Evolutionary conservation across 345 rosid genomes (phyloP).

Genomic region (Arabis alpina): DNA sequence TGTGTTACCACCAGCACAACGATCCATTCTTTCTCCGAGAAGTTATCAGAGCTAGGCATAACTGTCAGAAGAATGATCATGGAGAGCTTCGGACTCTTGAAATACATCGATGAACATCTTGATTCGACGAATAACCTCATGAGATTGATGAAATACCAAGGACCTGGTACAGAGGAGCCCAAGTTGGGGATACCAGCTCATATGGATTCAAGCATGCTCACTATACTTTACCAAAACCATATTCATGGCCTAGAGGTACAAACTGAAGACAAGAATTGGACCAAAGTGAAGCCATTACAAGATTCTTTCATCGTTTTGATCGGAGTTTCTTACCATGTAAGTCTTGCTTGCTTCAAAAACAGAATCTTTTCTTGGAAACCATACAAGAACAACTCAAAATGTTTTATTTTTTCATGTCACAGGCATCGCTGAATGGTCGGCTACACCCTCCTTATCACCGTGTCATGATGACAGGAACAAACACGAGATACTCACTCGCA

Average conservation of each 20-base stretch:
- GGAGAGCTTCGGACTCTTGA: slow-evolving; percentile 57
- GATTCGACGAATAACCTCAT: slow-evolving; percentile 59
- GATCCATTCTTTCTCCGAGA: slow-evolving; percentile 42
- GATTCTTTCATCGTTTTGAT: slow-evolving; percentile 59
- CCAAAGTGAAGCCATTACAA: slow-evolving; percentile 55
- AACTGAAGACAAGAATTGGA: slow-evolving; percentile 58
- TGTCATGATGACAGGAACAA: slow-evolving; percentile 69
- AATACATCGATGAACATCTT: slow-evolving; percentile 61
- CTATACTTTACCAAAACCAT: slow-evolving; percentile 64
- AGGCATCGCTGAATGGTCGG: slow-evolving; percentile 82
- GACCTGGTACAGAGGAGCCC: slow-evolving; percentile 52
- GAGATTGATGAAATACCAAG: slow-evolving; percentile 61
- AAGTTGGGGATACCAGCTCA: slow-evolving; percentile 53
- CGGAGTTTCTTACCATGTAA: slow-evolving; percentile 60
- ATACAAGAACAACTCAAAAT: not conserved
- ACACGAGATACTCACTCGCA: slow-evolving; percentile 59
- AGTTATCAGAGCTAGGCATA: slow-evolving; percentile 50
- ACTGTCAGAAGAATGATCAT: slow-evolving; percentile 55
- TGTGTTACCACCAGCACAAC: slow-evolving; percentile 44
- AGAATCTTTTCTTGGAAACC: too few relatives aligned
- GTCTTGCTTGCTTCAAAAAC: not conserved
- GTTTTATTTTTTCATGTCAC: not conserved
- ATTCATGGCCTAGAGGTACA: slow-evolving; percentile 59
- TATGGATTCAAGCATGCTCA: slow-evolving; percentile 61
- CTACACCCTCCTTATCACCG: slow-evolving; percentile 65